A percentile compares a stretch with the other conserved stretches of the same genome.
phyloP scores from a whole-genome alignment of 371 early-diverging fungal genomes.

The Mucor plumbeus region DNA sequence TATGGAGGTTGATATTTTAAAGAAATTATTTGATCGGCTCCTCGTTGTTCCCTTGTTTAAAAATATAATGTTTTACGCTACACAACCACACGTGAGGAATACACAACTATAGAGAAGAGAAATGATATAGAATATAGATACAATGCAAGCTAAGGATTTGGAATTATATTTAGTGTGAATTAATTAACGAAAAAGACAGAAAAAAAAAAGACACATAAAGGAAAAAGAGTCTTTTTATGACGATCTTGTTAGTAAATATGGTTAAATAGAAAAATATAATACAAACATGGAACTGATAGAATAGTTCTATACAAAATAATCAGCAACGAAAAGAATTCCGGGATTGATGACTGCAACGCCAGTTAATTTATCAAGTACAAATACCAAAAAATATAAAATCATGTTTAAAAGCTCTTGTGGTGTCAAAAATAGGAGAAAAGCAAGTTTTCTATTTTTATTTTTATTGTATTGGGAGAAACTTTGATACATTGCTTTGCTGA shows the following conservation, averaged over 20 bases:
- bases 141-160: neutral
- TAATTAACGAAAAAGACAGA: neutral
- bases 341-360: neutral
- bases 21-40: neutral
- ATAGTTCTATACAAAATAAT: neutral
- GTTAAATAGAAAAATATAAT: neutral
- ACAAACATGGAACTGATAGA: neutral
- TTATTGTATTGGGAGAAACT: too few species aligned
- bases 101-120: neutral
- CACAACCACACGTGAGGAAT: conserved; percentile 9
- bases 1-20: neutral
- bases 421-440: neutral
- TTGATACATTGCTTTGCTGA: neutral
- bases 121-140: neutral
- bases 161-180: neutral
- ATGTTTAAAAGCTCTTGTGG: neutral
- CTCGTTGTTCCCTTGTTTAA: neutral
- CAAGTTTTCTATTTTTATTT: too few species aligned
- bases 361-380: neutral
- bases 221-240: neutral
- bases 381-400: neutral
- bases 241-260: neutral
- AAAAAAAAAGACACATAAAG: neutral
- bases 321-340: neutral
- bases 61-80: neutral